These are phyloP conservation scores for Pyrus hybrid DNA, from an alignment of 331 rosid genomes.

Conservation along the genomic window DNA sequence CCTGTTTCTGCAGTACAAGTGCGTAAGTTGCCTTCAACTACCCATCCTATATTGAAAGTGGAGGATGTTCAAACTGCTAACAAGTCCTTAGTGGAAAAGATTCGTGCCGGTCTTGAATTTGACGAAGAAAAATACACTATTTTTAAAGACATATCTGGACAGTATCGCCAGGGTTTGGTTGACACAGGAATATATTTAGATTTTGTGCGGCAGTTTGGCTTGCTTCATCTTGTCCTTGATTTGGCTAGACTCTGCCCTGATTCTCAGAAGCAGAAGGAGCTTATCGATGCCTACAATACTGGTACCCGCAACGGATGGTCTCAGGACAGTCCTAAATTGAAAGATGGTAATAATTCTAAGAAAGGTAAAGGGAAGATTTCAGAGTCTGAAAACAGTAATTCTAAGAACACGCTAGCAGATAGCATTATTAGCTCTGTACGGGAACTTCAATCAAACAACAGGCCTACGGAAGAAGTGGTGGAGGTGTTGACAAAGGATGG, in stretches of 20 bases:
- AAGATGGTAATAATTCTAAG: constrained; percentile 41
- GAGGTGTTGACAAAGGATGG: constrained; percentile 70
- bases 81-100: constrained; percentile 83
- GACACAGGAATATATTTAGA: constrained; percentile 61
- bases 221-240: constrained; percentile 78
- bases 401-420: constrained; percentile 46
- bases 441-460: constrained; percentile 60
- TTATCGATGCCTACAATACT: constrained; percentile 47
- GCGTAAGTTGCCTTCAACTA: constrained; percentile 41
- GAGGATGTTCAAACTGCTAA: constrained; percentile 84
- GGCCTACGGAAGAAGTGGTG: constrained; percentile 45
- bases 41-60: constrained; percentile 34
- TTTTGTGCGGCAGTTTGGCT: constrained; percentile 66
- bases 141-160: constrained; percentile 76
- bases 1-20: constrained; percentile 66
- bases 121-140: constrained; percentile 55
- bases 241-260: constrained; percentile 87
- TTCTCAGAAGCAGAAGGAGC: constrained; percentile 67
- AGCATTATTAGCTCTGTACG: constrained; percentile 54
- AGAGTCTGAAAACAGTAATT: constrained; percentile 30
- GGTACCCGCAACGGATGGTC: constrained; percentile 34
- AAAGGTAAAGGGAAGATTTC: constrained; percentile 67
- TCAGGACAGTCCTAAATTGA: constrained; percentile 15
- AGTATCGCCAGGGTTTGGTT: constrained; percentile 74
- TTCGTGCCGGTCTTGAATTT: constrained; percentile 68